Percentiles rank a stretch among this genome's conserved stretches.
Evolutionary conservation across 768 basidiomycete genomes (phyloP).

Genomic region (Thelephora aurantiotincta): DNA sequence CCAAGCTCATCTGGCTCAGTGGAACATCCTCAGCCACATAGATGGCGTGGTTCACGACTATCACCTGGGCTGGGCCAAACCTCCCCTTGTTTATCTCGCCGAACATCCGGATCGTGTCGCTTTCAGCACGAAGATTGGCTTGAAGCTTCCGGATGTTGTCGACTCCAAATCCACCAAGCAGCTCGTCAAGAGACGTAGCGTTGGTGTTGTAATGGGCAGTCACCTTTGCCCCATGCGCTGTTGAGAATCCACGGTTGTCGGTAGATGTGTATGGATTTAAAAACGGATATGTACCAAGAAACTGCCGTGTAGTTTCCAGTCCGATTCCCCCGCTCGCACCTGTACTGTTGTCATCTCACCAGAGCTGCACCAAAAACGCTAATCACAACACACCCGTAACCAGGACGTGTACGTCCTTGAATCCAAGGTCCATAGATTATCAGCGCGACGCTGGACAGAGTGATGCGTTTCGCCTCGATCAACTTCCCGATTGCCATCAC

Average conservation of each 20-base stretch:
- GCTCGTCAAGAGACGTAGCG: slow-evolving; percentile 23
- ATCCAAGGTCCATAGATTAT: slow-evolving; percentile 36
- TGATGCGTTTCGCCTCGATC: too few relatives aligned
- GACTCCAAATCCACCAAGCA: slow-evolving; percentile 24
- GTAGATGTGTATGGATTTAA: neutral
- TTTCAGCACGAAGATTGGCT: slow-evolving; percentile 47
- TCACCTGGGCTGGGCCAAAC: slow-evolving; percentile 41
- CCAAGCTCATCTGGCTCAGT: slow-evolving; percentile 42
- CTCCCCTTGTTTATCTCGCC: slow-evolving; percentile 15
- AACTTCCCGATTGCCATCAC: too few relatives aligned
- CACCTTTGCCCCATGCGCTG: slow-evolving; percentile 59
- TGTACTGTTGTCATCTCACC: slow-evolving; percentile 11
- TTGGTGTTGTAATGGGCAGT: slow-evolving; percentile 60
- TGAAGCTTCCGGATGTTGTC: slow-evolving; percentile 22
- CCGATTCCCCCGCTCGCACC: slow-evolving; percentile 73
- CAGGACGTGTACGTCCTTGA: slow-evolving; percentile 49
- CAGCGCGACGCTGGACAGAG: neutral
- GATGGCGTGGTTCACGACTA: slow-evolving; percentile 49
- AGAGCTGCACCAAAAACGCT: neutral
- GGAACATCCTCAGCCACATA: slow-evolving; percentile 31
- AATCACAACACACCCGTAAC: slow-evolving; percentile 37
- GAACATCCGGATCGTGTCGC: slow-evolving; percentile 38
- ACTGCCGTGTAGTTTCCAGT: slow-evolving; percentile 40
- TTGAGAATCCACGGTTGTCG: neutral
- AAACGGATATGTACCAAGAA: slow-evolving; percentile 30